Conservation (phyloP, 768 basidiomycete species). For the Rhizopogon vesiculosus region DNA sequence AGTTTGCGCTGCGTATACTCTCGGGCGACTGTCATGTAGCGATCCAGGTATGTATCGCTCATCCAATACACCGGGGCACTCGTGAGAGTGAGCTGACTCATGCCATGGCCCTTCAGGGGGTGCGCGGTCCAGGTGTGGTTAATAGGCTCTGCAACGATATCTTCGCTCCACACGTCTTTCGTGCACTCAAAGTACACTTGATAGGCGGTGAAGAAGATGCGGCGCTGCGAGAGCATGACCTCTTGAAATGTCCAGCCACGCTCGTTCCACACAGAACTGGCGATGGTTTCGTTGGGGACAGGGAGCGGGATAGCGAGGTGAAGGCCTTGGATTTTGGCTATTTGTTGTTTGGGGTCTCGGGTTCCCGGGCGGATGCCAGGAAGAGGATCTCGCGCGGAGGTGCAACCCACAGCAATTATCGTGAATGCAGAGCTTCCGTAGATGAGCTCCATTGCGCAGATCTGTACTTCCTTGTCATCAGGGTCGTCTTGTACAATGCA, state of each 20-base stretch:
- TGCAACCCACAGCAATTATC: slow-evolving; percentile 3
- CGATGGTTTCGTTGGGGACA: slow-evolving; percentile 1
- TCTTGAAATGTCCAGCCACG: slow-evolving; percentile 17
- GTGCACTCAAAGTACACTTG: slow-evolving; percentile 17
- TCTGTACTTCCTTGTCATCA: slow-evolving; percentile 7
- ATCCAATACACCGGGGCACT: no score
- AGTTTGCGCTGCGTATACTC: no score
- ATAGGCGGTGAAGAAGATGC: slow-evolving; percentile 14
- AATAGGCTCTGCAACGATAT: slow-evolving; percentile 7
- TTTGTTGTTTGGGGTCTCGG: slow-evolving; percentile 2
- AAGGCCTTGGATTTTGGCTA: slow-evolving; percentile 2
- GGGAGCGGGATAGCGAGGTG: slow-evolving; percentile 10
- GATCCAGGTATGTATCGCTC: no score
- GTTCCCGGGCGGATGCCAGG: slow-evolving; percentile 6
- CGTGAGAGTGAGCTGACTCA: no score
- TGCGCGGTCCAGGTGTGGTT: no score
- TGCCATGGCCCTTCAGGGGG: no score
- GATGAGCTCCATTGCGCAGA: slow-evolving; percentile 12
- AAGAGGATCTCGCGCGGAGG: slow-evolving; percentile 6
- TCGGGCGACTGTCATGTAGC: no score
- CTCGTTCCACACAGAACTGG: slow-evolving; percentile 8
- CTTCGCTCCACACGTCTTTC: slow-evolving; percentile 9
- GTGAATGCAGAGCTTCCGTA: slow-evolving; percentile 13
- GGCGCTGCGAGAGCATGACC: slow-evolving; percentile 11
- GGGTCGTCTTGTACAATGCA: slow-evolving; percentile 11